Percentiles rank a stretch among this genome's conserved stretches.
phyloP scores from a whole-genome alignment of 2,329 filamentous ascomycete species.

The Colletotrichum kahawae region DNA sequence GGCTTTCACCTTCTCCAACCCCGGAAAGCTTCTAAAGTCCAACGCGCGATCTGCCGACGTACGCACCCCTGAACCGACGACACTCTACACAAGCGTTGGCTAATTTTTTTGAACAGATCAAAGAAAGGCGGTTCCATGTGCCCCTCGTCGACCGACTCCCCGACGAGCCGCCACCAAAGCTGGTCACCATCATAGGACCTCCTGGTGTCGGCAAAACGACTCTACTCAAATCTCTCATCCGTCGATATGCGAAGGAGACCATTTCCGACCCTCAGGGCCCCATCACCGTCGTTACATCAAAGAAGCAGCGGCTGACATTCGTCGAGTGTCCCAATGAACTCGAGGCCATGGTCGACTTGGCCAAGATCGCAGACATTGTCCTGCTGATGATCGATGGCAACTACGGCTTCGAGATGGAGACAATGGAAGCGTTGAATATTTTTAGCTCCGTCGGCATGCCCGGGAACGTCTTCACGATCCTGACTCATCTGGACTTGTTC shows the following conservation, averaged over 20 bases:
- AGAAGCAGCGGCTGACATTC: constrained; percentile 92
- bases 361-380: constrained; percentile 97
- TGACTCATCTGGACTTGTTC: constrained; percentile 96
- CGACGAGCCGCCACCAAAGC: constrained; percentile 90
- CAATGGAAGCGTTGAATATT: constrained; percentile 98
- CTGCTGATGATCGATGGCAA: constrained; percentile 98
- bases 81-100: neutral
- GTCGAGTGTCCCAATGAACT: constrained; percentile 97
- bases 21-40: constrained; percentile 79
- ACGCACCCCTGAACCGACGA: constrained; percentile 25
- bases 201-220: constrained; percentile 96
- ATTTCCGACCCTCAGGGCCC: constrained; percentile 89
- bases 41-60: constrained; percentile 77
- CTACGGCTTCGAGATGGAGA: constrained; percentile 99
- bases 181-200: constrained; percentile 93
- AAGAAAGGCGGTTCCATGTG: constrained; percentile 95
- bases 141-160: constrained; percentile 94
- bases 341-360: constrained; percentile 94
- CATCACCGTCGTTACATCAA: constrained; percentile 95
- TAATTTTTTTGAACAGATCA: constrained; percentile 61
- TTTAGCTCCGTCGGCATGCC: constrained; percentile 96
- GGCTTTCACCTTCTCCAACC: constrained; percentile 84
- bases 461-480: constrained; percentile 95
- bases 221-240: constrained; percentile 90
- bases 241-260: constrained; percentile 94